These are phyloP conservation scores for Phytophthora cajani DNA, from an alignment of 352 stramenopile genomes.

Conservation along the genomic window DNA sequence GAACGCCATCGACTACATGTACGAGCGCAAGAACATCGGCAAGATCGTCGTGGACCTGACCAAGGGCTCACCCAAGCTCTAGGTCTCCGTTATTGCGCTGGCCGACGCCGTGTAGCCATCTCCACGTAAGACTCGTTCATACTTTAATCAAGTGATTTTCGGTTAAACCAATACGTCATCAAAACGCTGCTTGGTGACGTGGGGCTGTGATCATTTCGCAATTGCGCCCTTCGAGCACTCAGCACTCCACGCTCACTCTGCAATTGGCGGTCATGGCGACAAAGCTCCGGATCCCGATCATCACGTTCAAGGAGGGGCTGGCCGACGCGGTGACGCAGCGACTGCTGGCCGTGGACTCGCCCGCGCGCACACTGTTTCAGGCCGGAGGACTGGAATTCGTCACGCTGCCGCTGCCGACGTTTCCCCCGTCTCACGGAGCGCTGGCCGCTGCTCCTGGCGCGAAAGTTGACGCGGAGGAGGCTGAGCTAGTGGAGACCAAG, in stretches of 20 bases:
- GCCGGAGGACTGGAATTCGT: conserved; percentile 51
- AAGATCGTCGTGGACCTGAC: conserved; percentile 83
- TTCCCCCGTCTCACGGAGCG: conserved; percentile 33
- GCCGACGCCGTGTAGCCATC: conserved; percentile 26
- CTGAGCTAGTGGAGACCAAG: conserved; percentile 11
- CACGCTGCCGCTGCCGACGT: conserved; percentile 30
- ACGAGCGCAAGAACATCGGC: conserved; percentile 79
- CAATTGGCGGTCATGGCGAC: conserved; percentile 22
- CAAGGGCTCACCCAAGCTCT: conserved; percentile 39
- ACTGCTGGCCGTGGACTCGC: conserved; percentile 34
- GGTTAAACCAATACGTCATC: not conserved
- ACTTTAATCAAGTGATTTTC: conserved; percentile 21
- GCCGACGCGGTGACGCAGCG: conserved; percentile 44
- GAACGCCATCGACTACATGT: conserved; percentile 78
- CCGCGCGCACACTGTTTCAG: conserved; percentile 53
- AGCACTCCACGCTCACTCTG: conserved; percentile 6
- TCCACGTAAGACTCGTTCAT: conserved; percentile 7
- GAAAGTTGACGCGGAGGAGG: conserved; percentile 2
- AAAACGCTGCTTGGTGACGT: conserved; percentile 20
- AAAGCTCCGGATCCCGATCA: conserved; percentile 55
- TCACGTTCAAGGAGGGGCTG: conserved; percentile 61
- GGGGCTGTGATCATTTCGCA: conserved; percentile 28
- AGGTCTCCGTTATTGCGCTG: conserved; percentile 5
- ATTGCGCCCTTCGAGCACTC: not conserved
- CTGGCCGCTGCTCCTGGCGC: conserved; percentile 24